Conservation (phyloP, 1,284 basidiomycete genomes). For the Chiua sp. region DNA sequence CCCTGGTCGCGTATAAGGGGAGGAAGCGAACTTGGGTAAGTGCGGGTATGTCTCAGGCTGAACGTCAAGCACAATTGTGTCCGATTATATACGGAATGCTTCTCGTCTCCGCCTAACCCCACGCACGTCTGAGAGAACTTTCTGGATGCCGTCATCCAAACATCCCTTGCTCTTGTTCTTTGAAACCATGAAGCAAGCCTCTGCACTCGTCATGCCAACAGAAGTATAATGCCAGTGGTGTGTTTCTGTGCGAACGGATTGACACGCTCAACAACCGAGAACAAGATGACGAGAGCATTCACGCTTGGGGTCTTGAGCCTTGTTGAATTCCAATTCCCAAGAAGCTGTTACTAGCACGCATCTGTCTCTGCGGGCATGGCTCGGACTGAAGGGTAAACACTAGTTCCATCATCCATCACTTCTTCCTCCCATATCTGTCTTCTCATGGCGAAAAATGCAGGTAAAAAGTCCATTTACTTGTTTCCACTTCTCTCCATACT, state of each 20-base stretch:
- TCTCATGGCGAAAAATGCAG: too few relatives aligned
- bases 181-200: neutral
- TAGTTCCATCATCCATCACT: too few relatives aligned
- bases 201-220: neutral
- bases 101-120: conserved; percentile 14
- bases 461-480: too few relatives aligned
- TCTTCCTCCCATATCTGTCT: too few relatives aligned
- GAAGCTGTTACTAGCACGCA: too few relatives aligned
- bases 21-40: neutral
- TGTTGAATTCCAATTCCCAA: too few relatives aligned
- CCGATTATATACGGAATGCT: conserved; percentile 13
- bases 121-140: neutral
- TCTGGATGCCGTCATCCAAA: neutral
- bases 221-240: neutral
- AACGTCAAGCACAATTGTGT: neutral
- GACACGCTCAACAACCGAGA: too few relatives aligned
- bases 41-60: neutral
- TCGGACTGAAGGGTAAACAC: too few relatives aligned
- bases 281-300: neutral
- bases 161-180: neutral
- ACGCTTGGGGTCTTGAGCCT: too few relatives aligned
- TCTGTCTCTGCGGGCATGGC: too few relatives aligned
- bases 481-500: too few relatives aligned
- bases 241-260: too few relatives aligned
- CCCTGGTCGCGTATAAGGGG: neutral